Evolutionary conservation across 345 rosid genomes (phyloP).

Genomic region (Noccaea caerulescens): DNA sequence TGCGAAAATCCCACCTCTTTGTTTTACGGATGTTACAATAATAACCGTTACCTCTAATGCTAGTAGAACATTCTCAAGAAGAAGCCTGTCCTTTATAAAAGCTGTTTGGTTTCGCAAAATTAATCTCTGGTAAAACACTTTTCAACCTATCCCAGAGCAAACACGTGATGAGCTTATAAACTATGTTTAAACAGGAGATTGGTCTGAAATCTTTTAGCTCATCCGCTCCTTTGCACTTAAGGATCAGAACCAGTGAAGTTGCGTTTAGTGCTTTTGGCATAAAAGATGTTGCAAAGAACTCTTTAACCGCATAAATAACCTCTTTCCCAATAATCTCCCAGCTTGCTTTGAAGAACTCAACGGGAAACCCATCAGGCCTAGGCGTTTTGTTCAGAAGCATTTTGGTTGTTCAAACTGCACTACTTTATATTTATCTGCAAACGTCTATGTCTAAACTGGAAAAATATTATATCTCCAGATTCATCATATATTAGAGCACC

Average conservation of each 20-base stretch:
- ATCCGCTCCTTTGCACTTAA: background rate
- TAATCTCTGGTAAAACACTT: rapidly evolving
- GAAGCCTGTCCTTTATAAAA: background rate
- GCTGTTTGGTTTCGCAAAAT: background rate
- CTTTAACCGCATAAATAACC: background rate
- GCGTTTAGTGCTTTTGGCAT: background rate
- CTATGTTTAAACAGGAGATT: background rate
- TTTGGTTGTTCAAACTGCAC: no score
- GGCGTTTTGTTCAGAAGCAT: background rate
- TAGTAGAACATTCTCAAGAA: background rate
- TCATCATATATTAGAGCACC: no score
- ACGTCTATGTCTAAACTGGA: no score
- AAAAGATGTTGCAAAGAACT: background rate
- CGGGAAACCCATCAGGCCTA: background rate
- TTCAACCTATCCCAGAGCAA: background rate
- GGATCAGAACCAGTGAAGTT: background rate
- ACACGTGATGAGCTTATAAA: background rate
- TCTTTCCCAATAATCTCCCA: background rate
- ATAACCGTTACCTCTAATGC: background rate
- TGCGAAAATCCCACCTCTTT: no score
- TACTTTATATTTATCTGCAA: no score
- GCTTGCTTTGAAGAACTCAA: background rate
- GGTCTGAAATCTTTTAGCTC: background rate
- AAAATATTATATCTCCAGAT: no score
- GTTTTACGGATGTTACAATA: no score